Conservation (phyloP, 441 rosid species). For the Gossypium laxum region DNA sequence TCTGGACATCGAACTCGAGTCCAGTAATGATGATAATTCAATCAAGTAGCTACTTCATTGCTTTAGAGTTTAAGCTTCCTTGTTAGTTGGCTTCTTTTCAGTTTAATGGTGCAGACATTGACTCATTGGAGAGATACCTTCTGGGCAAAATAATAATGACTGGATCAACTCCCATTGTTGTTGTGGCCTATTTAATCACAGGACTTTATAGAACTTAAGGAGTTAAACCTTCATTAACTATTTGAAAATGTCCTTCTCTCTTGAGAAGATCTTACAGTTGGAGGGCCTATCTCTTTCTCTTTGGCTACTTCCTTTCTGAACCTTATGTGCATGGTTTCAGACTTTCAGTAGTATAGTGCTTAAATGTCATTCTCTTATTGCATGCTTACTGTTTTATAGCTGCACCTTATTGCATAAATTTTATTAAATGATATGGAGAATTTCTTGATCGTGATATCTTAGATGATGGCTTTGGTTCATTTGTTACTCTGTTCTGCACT, state of each 20-base stretch:
- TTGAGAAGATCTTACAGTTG: background rate
- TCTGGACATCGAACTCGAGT: background rate
- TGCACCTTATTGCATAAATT: constrained; percentile 4
- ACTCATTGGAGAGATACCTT: background rate
- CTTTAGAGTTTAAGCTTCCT: background rate
- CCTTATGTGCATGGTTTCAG: background rate
- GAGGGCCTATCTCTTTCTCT: background rate
- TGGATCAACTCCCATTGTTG: background rate
- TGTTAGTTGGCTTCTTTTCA: background rate
- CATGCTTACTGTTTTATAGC: background rate
- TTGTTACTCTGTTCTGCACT: background rate
- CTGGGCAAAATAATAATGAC: background rate
- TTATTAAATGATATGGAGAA: background rate
- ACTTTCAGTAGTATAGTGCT: background rate
- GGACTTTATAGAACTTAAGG: background rate
- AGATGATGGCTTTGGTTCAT: background rate
- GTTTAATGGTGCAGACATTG: background rate
- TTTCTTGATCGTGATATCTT: background rate
- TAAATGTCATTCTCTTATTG: constrained; percentile 1
- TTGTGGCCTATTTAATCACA: background rate
- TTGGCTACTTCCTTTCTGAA: background rate
- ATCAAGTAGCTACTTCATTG: background rate
- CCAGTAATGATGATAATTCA: background rate
- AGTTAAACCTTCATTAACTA: background rate
- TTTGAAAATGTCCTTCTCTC: background rate